Evolutionary conservation across 306 rosid species (phyloP), one percentile per base, ranked within the genome.

Genomic region (Vachellia pachyceras): DNA sequence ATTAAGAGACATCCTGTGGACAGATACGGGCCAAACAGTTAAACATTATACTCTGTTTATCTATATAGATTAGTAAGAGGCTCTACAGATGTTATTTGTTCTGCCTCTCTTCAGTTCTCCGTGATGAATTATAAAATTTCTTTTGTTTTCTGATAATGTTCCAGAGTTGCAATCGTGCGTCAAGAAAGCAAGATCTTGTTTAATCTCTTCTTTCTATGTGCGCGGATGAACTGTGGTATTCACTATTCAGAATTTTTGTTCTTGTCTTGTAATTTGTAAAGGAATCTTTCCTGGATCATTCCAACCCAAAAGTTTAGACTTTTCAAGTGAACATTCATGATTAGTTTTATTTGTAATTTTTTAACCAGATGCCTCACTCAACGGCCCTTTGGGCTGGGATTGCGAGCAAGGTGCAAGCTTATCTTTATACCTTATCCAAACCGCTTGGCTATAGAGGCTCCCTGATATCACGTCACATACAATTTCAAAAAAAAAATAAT

Each of bases 1-100:
- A 84, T 92, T 87, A 84, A 69, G 82, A 95, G 99, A 78, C 72
- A 72, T 88, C 67, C 92, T 89, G 84, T 89, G 98, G 98, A 95
- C 98, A 95, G 98, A 95, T 95, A 95, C 97, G 95, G 97, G 98
- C 84, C 97, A 93, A 82, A 92, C 87, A 86, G 12, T 73, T 61
- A n/a, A 83, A 77, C 84, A 80, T 84, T 69, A 2, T 77, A 33
- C 39, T 77, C 13, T 77, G 14, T 72, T 80, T 69, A 60, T 73
- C 23, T 75, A 11, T 80, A 58, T 49, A n/a, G 55, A 49, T 61
- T 15, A 42, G 20, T n/a, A 5, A 20, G 71, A 23, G 75, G n/a
- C n/a, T n/a, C n/a, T n/a, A n/a, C 15, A 35, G 64, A n/a, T 69
- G 64, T 69, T 72, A 66, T 83, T 76, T 73, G 15, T 72, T 70